A percentile compares a stretch with the other conserved stretches of the same genome.
These are phyloP conservation scores for Pythium aristosporum DNA, from an alignment of 352 stramenopile species.

Conservation along the genomic window DNA sequence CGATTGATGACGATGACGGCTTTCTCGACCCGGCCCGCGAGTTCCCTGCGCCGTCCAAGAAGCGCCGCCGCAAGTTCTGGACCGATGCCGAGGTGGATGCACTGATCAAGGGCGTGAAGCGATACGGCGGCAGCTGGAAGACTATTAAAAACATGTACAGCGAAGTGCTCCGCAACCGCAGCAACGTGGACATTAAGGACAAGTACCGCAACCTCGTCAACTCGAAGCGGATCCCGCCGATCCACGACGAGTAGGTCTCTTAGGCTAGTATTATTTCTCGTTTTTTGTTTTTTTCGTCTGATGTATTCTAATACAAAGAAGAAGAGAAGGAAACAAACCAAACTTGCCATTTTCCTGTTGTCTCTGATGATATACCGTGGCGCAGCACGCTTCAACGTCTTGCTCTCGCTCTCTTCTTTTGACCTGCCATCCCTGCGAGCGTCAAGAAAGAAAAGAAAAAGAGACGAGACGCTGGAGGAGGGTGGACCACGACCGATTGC, in stretches of 20 bases:
- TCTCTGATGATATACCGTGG: slow-evolving; percentile 1
- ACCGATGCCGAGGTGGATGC: slow-evolving; percentile 52
- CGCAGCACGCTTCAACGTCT: slow-evolving; percentile 4
- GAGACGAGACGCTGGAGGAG: neutral
- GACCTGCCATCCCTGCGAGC: neutral
- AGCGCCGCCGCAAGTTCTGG: slow-evolving; percentile 41
- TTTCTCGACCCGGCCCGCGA: slow-evolving; percentile 17
- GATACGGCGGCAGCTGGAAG: slow-evolving; percentile 55
- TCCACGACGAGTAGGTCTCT: slow-evolving; percentile 3
- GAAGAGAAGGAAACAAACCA: neutral
- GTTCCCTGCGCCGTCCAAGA: neutral
- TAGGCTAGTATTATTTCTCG: neutral
- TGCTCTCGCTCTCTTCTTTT: neutral
- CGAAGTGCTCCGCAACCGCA: slow-evolving; percentile 43
- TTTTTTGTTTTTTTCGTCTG: slow-evolving; percentile 5
- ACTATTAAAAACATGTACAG: slow-evolving; percentile 64
- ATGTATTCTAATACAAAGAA: slow-evolving; percentile 13
- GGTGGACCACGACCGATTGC: slow-evolving; percentile 9
- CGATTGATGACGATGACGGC: slow-evolving; percentile 21
- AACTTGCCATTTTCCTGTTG: slow-evolving; percentile 10
- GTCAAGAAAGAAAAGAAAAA: neutral
- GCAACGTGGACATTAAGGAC: slow-evolving; percentile 82
- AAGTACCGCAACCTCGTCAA: slow-evolving; percentile 79
- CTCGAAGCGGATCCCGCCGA: slow-evolving; percentile 35
- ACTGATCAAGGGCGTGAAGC: slow-evolving; percentile 53